Base-by-base conservation (phyloP, 192 early-diverging fungal genomes). In the Coemansia sp. region DNA sequence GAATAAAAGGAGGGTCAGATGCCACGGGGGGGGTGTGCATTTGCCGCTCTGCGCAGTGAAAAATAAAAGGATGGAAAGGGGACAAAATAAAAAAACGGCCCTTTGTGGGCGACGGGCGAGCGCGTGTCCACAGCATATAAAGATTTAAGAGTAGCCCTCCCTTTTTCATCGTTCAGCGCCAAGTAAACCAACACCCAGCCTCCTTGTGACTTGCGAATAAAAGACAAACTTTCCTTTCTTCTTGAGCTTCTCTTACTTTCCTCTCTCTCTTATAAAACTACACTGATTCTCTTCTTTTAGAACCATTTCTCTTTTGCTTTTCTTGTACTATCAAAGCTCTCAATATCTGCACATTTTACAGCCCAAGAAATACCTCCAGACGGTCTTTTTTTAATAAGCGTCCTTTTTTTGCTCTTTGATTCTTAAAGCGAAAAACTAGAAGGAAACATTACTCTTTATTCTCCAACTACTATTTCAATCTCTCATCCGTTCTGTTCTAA, bases 71-170 rank as follows among this genome's bases (percentile, higher is more conserved):
- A 34, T 57, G 21, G 21, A 57, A 60, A 25, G 59, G 59, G 44
- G 47, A 44, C 38, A 44, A 16, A 44, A 44, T 16, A 44, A 44
- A 44, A 44, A 16, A 44, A 44, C 10, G 14, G 38, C 38, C 38
- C 38, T 44, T 44, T 44, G 38, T 44, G 38, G 38, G 38, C 38
- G 12, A 9, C 38, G 38, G 38, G 38, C 44, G 62, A 55, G 62
- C 62, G 62, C 62, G 62, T 63, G 62, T 23, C 62, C 62, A 26
- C 41, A 28, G 21, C 62, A 27, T 63, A 63, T 63, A 63, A 63
- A 55, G 52, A 6, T 18, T 23, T 50, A 3, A 44, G n/a, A 49
- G 47, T 44, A 58, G 28, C 38, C 3, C 38, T 44, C 38, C 49
- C 48, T 44, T 18, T 7, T 34, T 24, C n/a, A 14, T 48, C 24